A percentile compares a stretch with the other conserved stretches of the same genome.
phyloP scores from a whole-genome alignment of 257 asterid genomes.

The Ocimum tenuiflorum region DNA sequence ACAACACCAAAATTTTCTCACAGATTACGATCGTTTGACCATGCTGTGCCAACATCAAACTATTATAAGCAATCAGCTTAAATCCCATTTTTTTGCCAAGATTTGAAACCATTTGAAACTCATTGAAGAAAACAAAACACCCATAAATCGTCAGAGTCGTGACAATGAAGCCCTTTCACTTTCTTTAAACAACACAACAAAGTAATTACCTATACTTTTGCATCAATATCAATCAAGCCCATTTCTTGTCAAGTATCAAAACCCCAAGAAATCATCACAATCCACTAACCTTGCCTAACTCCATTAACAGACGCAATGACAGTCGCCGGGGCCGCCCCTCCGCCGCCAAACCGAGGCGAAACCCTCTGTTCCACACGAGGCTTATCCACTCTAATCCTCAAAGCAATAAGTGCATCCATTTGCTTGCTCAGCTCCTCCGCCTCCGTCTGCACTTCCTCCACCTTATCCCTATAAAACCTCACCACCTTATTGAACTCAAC shows the following conservation, averaged over 20 bases:
- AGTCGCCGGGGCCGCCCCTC: conserved; percentile 30
- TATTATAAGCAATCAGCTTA: not conserved
- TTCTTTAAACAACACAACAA: too few relatives aligned
- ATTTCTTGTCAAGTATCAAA: too few relatives aligned
- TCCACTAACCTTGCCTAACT: conserved; percentile 35
- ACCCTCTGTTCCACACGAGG: conserved; percentile 27
- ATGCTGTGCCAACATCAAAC: not conserved
- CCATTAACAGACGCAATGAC: conserved; percentile 31
- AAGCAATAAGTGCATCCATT: conserved; percentile 84
- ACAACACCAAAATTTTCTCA: too few relatives aligned
- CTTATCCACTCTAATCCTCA: conserved; percentile 49
- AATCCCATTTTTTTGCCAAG: too few relatives aligned
- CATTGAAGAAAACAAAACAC: not conserved
- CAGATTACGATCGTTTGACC: not conserved
- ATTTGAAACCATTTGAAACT: too few relatives aligned
- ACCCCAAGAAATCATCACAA: not conserved
- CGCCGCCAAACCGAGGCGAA: not conserved
- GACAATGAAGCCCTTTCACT: too few relatives aligned
- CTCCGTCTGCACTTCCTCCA: conserved; percentile 38
- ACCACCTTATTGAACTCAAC: conserved; percentile 64
- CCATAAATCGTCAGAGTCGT: too few relatives aligned
- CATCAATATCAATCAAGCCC: too few relatives aligned
- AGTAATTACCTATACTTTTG: too few relatives aligned
- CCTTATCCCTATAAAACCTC: conserved; percentile 44
- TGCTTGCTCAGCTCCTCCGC: conserved; percentile 61